These are phyloP conservation scores for Suillus fuscotomentosus DNA, from an alignment of 768 basidiomycete genomes.

Conservation along the genomic window DNA sequence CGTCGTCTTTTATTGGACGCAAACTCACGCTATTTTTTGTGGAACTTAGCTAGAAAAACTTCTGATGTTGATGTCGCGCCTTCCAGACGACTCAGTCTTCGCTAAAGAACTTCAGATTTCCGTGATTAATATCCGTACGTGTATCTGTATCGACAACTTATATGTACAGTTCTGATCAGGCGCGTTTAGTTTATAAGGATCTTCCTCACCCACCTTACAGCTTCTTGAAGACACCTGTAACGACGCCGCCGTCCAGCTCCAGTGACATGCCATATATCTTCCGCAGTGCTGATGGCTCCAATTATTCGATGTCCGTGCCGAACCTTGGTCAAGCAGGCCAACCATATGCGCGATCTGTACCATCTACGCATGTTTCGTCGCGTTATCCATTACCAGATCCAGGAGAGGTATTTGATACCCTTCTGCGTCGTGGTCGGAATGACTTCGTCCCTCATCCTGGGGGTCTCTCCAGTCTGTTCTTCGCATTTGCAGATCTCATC, in stretches of 20 bases:
- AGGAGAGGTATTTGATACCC: slow-evolving; percentile 66
- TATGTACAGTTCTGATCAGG: background rate
- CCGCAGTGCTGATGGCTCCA: slow-evolving; percentile 59
- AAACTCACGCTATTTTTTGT: slow-evolving; percentile 9
- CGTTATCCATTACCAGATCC: slow-evolving; percentile 58
- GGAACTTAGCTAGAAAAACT: slow-evolving; percentile 59
- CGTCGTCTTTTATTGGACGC: background rate
- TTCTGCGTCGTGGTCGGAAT: slow-evolving; percentile 42
- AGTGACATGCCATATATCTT: slow-evolving; percentile 45
- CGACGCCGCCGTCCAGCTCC: background rate
- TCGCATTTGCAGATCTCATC: slow-evolving; percentile 75
- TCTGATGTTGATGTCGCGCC: slow-evolving; percentile 57
- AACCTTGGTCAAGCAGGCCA: slow-evolving; percentile 56
- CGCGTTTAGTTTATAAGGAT: slow-evolving; percentile 65
- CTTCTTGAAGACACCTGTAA: background rate
- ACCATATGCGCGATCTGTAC: slow-evolving; percentile 69
- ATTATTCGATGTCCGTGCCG: slow-evolving; percentile 56
- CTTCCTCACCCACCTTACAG: slow-evolving; percentile 69
- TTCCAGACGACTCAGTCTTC: slow-evolving; percentile 30
- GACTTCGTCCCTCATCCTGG: slow-evolving; percentile 56
- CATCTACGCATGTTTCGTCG: slow-evolving; percentile 43
- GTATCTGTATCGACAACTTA: background rate
- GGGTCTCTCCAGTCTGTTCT: slow-evolving; percentile 72
- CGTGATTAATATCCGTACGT: slow-evolving; percentile 58
- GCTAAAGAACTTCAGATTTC: slow-evolving; percentile 43